Conservation (phyloP, 768 basidiomycete species). For the Auricularia sp. region DNA sequence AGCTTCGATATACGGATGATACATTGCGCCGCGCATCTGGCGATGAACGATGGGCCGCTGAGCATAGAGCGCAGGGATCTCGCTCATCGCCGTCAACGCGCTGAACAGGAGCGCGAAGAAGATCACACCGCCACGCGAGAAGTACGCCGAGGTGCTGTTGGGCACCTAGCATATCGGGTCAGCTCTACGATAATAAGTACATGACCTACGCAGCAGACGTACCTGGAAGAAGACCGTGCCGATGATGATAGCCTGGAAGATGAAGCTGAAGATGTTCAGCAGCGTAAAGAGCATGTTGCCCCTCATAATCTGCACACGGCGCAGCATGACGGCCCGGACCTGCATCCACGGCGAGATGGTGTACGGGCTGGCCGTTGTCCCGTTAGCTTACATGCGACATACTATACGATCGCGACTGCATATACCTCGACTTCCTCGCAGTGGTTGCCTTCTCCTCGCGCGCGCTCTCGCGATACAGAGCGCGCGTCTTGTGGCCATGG, state of each 20-base stretch:
- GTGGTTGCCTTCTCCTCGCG: conserved; percentile 40
- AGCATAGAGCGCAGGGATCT: conserved; percentile 45
- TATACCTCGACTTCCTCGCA: conserved; percentile 25
- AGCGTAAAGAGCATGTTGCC: conserved; percentile 22
- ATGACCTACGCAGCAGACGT: background rate
- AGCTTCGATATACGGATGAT: conserved; percentile 51
- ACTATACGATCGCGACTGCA: background rate
- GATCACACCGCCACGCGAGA: conserved; percentile 68
- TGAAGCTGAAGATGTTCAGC: conserved; percentile 40
- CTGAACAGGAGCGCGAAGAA: conserved; percentile 54
- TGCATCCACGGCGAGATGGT: conserved; percentile 36
- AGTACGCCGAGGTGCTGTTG: conserved; percentile 48
- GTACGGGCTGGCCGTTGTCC: conserved; percentile 18
- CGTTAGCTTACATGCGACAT: background rate
- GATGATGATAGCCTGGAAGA: conserved; percentile 37
- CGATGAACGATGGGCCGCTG: conserved; percentile 52
- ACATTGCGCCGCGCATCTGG: conserved; percentile 52
- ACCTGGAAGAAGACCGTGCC: conserved; percentile 53
- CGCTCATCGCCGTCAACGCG: conserved; percentile 32
- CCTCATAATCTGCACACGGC: conserved; percentile 35
- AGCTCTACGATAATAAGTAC: background rate
- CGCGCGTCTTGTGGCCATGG: conserved; percentile 19
- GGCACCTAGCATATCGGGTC: conserved; percentile 20
- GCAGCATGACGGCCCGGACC: conserved; percentile 33
- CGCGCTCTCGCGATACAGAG: conserved; percentile 26